These are phyloP conservation scores for Physocladia obscura DNA, from an alignment of 192 early-diverging fungal genomes.

Conservation along the genomic window DNA sequence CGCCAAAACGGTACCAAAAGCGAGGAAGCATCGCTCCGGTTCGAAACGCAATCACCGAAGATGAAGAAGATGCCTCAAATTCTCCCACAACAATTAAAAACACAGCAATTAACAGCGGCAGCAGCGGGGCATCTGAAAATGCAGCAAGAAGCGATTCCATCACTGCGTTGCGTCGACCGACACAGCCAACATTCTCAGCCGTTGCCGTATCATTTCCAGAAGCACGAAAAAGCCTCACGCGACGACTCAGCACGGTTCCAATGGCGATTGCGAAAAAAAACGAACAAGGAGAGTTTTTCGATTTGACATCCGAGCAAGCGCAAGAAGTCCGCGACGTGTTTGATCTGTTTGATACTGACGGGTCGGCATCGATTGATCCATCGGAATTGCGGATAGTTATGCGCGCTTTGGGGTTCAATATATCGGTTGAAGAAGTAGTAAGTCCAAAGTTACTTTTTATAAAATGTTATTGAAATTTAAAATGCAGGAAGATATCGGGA, in stretches of 20 bases:
- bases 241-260: background rate
- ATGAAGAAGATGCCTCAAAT: background rate
- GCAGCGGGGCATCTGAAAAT: background rate
- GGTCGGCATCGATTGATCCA: conserved; percentile 59
- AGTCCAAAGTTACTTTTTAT: too few species aligned
- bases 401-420: conserved; percentile 72
- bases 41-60: background rate
- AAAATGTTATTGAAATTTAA: too few species aligned
- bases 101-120: background rate
- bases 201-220: background rate
- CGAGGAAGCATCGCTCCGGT: background rate
- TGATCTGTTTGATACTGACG: conserved; percentile 52
- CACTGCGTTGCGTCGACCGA: background rate
- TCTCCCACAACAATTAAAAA: background rate
- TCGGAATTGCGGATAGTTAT: conserved; percentile 69
- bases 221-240: background rate
- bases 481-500: conserved; percentile 52
- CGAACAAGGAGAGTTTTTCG: background rate
- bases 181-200: background rate
- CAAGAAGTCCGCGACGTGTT: conserved; percentile 39
- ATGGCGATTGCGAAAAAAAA: background rate
- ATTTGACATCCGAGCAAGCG: conserved; percentile 12
- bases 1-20: background rate
- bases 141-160: background rate
- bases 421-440: conserved; percentile 61